Evolutionary conservation across 2,329 filamentous ascomycete species (phyloP).

Genomic region (Aureobasidium sp.): DNA sequence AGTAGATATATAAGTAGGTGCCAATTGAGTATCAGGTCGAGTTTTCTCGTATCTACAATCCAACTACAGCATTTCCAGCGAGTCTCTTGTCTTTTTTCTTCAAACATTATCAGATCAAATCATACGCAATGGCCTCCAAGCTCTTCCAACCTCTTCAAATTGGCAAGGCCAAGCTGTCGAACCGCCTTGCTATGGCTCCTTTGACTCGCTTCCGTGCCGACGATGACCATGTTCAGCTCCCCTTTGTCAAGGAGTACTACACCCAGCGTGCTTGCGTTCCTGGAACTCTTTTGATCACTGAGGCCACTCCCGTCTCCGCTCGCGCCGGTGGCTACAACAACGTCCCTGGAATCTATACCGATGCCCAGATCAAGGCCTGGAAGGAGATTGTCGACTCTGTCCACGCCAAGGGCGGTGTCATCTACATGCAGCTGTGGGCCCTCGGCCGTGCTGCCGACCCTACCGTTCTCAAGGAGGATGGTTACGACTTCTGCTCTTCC

Average conservation of each 20-base stretch:
- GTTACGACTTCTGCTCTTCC: slow-evolving; percentile 25
- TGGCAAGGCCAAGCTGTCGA: slow-evolving; percentile 35
- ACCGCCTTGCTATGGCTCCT: slow-evolving; percentile 50
- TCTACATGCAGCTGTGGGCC: slow-evolving; percentile 57
- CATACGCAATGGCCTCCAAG: slow-evolving; percentile 16
- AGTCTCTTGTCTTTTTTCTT: neutral
- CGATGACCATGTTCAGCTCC: slow-evolving; percentile 42
- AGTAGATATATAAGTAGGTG: neutral
- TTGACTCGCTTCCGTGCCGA: slow-evolving; percentile 45
- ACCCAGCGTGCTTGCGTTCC: slow-evolving; percentile 27
- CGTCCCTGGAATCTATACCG: slow-evolving; percentile 52
- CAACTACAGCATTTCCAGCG: neutral
- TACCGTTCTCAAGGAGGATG: slow-evolving; percentile 30
- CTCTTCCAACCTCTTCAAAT: slow-evolving; percentile 39
- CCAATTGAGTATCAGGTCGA: neutral
- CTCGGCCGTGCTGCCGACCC: slow-evolving; percentile 50
- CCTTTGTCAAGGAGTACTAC: slow-evolving; percentile 18
- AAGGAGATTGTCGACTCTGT: slow-evolving; percentile 54
- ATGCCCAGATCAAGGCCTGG: slow-evolving; percentile 55
- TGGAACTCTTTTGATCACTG: slow-evolving; percentile 53
- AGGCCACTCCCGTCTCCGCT: slow-evolving; percentile 48
- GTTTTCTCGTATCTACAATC: neutral
- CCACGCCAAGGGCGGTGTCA: slow-evolving; percentile 54
- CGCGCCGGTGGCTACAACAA: slow-evolving; percentile 44
- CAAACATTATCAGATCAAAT: neutral